Conservation (phyloP, 108 stramenopile genomes). For the Stephanodiscus triporus region DNA sequence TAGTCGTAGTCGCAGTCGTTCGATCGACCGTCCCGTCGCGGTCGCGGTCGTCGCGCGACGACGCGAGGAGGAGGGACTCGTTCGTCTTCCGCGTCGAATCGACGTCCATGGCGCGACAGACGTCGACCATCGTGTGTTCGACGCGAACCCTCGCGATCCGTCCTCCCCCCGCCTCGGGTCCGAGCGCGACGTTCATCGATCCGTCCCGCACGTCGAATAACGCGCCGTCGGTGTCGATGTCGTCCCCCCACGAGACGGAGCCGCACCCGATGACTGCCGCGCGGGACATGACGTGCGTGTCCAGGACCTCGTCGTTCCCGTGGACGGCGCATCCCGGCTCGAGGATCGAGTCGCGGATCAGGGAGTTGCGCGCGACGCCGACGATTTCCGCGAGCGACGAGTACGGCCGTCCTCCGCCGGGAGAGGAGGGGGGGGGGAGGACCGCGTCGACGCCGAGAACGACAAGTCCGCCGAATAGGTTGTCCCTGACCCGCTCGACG, state of each 20-base stretch:
- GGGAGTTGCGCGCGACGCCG: conserved; percentile 64
- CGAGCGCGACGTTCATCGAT: conserved; percentile 62
- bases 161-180: conserved; percentile 83
- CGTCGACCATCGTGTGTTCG: conserved; percentile 72
- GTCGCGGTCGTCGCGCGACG: neutral
- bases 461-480: conserved; percentile 55
- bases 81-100: conserved; percentile 24
- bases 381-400: conserved; percentile 9
- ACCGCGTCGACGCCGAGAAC: conserved; percentile 47
- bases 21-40: neutral
- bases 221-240: neutral
- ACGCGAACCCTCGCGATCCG: conserved; percentile 44
- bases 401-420: no score
- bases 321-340: conserved; percentile 62
- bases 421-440: neutral
- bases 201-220: conserved; percentile 44
- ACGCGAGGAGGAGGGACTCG: conserved; percentile 7
- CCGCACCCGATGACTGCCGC: conserved; percentile 71
- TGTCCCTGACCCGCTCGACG: conserved; percentile 49
- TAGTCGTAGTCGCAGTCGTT: no score
- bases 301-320: conserved; percentile 58
- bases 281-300: conserved; percentile 60
- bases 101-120: conserved; percentile 57
- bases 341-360: conserved; percentile 60
- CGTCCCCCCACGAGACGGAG: conserved; percentile 33